phyloP scores from a whole-genome alignment of 2,329 filamentous ascomycete species.

The Trichoderma atroviride region DNA sequence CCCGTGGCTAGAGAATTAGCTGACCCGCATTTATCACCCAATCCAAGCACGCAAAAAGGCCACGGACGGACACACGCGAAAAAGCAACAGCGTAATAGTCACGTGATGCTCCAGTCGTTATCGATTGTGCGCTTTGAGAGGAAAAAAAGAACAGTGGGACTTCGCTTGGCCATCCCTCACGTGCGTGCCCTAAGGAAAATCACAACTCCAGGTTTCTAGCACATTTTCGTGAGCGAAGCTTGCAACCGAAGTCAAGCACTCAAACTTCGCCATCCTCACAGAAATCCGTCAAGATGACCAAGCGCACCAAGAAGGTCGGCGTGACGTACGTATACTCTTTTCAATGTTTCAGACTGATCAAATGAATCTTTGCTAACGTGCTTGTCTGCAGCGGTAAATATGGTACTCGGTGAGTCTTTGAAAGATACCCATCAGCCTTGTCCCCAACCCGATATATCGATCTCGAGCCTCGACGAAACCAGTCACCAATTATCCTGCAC shows the following conservation, averaged over 20 bases:
- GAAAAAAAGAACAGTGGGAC: conserved; percentile 16
- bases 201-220: conserved; percentile 42
- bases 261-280: conserved; percentile 40
- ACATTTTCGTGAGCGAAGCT: conserved; percentile 40
- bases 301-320: conserved; percentile 96
- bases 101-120: neutral
- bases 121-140: neutral
- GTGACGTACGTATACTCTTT: conserved; percentile 64
- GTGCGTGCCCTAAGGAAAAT: conserved; percentile 49
- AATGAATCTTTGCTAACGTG: conserved; percentile 36
- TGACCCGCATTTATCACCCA: neutral
- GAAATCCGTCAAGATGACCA: conserved; percentile 75
- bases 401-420: conserved; percentile 78
- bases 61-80: neutral
- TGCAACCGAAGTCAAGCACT: conserved; percentile 38
- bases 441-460: conserved; percentile 8
- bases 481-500: neutral
- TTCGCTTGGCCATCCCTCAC: conserved; percentile 39
- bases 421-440: conserved; percentile 6
- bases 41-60: neutral
- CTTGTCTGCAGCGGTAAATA: conserved; percentile 69
- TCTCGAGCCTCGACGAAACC: conserved; percentile 22
- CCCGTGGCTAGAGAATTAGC: neutral
- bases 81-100: neutral
- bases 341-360: conserved; percentile 1